Evolutionary conservation across 345 rosid genomes (phyloP).

Genomic region (Corymbia maculata): DNA sequence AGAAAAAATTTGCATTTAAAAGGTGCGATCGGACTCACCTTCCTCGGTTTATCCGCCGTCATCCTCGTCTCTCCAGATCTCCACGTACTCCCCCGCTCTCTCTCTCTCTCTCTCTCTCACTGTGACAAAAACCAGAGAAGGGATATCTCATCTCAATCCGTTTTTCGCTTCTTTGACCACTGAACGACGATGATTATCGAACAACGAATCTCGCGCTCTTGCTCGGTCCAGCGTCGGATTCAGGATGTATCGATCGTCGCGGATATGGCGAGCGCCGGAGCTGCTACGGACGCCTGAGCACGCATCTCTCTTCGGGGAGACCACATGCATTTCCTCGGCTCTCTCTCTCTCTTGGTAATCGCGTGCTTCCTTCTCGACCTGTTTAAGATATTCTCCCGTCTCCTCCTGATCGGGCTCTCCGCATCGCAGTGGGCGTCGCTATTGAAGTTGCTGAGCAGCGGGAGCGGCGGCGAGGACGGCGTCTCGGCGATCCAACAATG

Average conservation of each 20-base stretch:
- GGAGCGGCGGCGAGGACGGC: not conserved
- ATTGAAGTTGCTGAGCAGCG: constrained; percentile 12
- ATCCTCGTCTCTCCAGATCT: not conserved
- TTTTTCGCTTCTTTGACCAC: not conserved
- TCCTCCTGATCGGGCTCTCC: not conserved
- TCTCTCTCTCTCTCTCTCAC: not conserved
- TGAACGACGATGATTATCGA: not conserved
- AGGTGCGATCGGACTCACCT: not conserved
- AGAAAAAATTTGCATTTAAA: not conserved
- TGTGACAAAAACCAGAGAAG: not conserved
- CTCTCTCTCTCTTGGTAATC: constrained; percentile 10
- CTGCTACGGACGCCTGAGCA: not conserved
- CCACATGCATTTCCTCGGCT: constrained; percentile 18
- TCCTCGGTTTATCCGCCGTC: not conserved
- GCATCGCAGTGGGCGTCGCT: constrained; percentile 9
- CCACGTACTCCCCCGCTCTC: not conserved
- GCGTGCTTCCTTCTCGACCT: constrained; percentile 23
- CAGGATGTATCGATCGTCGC: not conserved
- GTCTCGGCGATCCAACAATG: not conserved
- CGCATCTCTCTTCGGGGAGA: not conserved
- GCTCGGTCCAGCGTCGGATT: not conserved
- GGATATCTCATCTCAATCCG: not conserved
- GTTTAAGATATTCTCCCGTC: constrained; percentile 6
- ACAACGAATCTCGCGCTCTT: not conserved
- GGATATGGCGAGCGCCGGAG: not conserved